Percentiles rank a stretch among this genome's conserved stretches.
These are phyloP conservation scores for Phialophora tarda DNA, from an alignment of 2,329 filamentous ascomycete species.

Conservation along the genomic window DNA sequence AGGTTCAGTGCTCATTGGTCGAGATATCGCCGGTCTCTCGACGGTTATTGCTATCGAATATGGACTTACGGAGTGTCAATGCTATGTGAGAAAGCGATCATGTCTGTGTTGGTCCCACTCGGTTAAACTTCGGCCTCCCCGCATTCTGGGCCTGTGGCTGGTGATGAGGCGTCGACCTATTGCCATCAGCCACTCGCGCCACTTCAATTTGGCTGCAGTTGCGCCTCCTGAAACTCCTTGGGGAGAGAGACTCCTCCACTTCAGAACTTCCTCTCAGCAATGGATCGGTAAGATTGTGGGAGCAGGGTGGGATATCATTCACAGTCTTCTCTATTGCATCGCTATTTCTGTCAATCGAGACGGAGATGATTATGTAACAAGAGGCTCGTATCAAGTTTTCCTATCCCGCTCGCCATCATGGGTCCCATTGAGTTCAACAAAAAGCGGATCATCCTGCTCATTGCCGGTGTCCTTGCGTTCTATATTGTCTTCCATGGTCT, in stretches of 20 bases:
- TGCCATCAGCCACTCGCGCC: neutral
- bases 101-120: too few species aligned
- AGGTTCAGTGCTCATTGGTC: too few species aligned
- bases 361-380: constrained; percentile 3
- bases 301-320: constrained; percentile 7
- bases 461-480: constrained; percentile 36
- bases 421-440: constrained; percentile 40
- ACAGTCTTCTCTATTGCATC: constrained; percentile 1
- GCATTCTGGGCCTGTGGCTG: neutral
- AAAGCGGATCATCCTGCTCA: constrained; percentile 38
- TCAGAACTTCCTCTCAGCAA: neutral
- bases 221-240: neutral
- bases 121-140: too few species aligned
- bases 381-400: neutral
- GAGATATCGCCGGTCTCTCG: too few species aligned
- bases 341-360: neutral
- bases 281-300: neutral
- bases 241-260: neutral
- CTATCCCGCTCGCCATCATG: constrained; percentile 25
- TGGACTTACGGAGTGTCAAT: too few species aligned
- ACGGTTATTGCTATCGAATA: too few species aligned
- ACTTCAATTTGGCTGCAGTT: neutral
- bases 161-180: neutral
- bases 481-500: constrained; percentile 37
- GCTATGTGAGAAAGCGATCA: too few species aligned